Evolutionary conservation across 169 alveolate species (phyloP).

Genomic region (Cryptosporidium ubiquitum): DNA sequence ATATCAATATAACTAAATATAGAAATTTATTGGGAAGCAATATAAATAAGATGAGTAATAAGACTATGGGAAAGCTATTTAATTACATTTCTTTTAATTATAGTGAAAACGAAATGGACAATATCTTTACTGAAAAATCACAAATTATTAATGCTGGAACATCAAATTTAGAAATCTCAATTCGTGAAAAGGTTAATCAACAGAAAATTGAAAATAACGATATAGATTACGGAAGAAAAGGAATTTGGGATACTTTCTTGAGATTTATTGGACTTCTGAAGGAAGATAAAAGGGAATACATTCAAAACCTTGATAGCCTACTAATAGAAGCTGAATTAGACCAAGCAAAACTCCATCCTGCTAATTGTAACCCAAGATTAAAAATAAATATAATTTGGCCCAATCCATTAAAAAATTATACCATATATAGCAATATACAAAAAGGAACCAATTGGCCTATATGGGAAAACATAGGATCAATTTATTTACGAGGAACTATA

Average conservation of each 20-base stretch:
- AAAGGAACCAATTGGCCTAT: slow-evolving; percentile 75
- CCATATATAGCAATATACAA: slow-evolving; percentile 27
- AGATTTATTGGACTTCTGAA: slow-evolving; percentile 14
- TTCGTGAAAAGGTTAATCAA: not conserved
- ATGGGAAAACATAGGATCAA: slow-evolving; percentile 86
- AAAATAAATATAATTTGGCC: slow-evolving; percentile 50
- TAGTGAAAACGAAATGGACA: not conserved
- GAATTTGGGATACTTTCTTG: slow-evolving; percentile 40
- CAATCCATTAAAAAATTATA: slow-evolving; percentile 16
- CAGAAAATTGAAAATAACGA: not conserved
- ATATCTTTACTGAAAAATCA: not conserved
- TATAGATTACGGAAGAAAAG: not conserved
- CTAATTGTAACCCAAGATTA: slow-evolving; percentile 57
- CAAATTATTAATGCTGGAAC: not conserved
- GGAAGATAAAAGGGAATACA: not conserved
- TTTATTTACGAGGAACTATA: slow-evolving; percentile 84
- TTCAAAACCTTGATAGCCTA: slow-evolving; percentile 46
- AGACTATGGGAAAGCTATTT: not conserved
- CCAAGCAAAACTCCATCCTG: slow-evolving; percentile 64
- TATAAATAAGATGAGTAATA: not conserved
- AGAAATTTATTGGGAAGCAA: slow-evolving; percentile 4
- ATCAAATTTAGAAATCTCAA: not conserved
- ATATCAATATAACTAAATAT: not conserved
- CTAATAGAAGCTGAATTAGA: slow-evolving; percentile 33
- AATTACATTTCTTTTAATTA: not conserved